phyloP scores from a whole-genome alignment of 495 filamentous ascomycete genomes.

The Parmelia sp. region DNA sequence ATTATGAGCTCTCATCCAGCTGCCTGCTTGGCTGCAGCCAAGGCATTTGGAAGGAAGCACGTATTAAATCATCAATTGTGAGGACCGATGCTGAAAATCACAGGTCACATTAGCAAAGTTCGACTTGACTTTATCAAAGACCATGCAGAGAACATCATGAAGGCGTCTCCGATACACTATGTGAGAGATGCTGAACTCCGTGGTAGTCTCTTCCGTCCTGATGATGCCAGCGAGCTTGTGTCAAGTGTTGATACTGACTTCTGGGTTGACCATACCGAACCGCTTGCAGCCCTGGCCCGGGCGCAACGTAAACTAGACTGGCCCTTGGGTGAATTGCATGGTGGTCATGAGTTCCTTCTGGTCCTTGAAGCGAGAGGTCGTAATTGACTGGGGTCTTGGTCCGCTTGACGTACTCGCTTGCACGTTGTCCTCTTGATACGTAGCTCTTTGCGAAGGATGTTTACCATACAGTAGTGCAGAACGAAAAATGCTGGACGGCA shows the following conservation, averaged over 20 bases:
- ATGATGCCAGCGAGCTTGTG: constrained; percentile 26
- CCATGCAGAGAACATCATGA: constrained; percentile 28
- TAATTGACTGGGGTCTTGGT: constrained; percentile 18
- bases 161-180: constrained; percentile 32
- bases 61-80: constrained; percentile 4
- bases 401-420: neutral
- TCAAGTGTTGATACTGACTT: constrained; percentile 34
- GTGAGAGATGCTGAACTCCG: constrained; percentile 31
- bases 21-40: constrained; percentile 26
- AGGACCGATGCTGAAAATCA: constrained; percentile 18
- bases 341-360: constrained; percentile 35
- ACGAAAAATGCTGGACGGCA: no score
- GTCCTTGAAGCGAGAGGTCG: constrained; percentile 27
- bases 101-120: constrained; percentile 19
- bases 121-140: constrained; percentile 25
- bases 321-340: constrained; percentile 35
- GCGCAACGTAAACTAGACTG: constrained; percentile 30
- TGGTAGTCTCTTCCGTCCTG: constrained; percentile 29
- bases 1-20: constrained; percentile 35
- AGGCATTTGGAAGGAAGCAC: constrained; percentile 29
- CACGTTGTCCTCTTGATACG: no score
- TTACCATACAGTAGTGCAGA: no score
- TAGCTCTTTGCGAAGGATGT: no score
- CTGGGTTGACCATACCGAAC: constrained; percentile 36
- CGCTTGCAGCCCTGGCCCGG: constrained; percentile 28